Conservation (phyloP, 148 eudicot genomes). For the Drosera capensis region DNA sequence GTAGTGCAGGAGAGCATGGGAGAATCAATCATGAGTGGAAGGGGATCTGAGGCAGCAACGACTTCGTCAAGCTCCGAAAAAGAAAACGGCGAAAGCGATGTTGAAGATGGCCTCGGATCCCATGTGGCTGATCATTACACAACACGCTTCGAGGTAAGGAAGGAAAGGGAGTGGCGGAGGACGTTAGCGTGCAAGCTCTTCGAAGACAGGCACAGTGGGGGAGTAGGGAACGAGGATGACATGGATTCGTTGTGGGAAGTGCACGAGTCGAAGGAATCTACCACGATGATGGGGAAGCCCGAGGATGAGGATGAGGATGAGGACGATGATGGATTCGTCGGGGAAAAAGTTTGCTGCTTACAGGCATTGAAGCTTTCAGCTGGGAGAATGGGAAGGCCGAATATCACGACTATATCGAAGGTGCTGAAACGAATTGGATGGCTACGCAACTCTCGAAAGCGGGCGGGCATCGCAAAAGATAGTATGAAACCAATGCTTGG, state of each 20-base stretch:
- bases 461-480: slow-evolving; percentile 26
- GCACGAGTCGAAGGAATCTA: slow-evolving; percentile 32
- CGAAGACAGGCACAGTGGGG: slow-evolving; percentile 64
- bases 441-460: slow-evolving; percentile 30
- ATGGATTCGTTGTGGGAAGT: slow-evolving; percentile 93
- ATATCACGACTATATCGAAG: slow-evolving; percentile 45
- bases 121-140: no score
- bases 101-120: slow-evolving; percentile 1
- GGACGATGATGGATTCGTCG: slow-evolving; percentile 17
- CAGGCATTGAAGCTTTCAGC: slow-evolving; percentile 75
- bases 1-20: slow-evolving; percentile 8
- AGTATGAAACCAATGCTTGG: not conserved
- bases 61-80: not conserved
- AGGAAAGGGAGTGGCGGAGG: slow-evolving; percentile 72
- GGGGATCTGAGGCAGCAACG: slow-evolving; percentile 9
- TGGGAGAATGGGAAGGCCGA: slow-evolving; percentile 63
- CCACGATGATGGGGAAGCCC: slow-evolving; percentile 5
- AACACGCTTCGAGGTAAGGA: no score
- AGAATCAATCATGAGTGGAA: slow-evolving; percentile 8
- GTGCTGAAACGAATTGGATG: slow-evolving; percentile 75
- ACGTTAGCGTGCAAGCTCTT: slow-evolving; percentile 79
- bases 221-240: slow-evolving; percentile 34
- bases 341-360: slow-evolving; percentile 57
- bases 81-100: not conserved
- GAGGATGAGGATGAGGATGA: slow-evolving; percentile 18